A percentile compares a stretch with the other conserved stretches of the same genome.
Conservation (phyloP, 768 basidiomycete genomes). For the Leccinum broughii region DNA sequence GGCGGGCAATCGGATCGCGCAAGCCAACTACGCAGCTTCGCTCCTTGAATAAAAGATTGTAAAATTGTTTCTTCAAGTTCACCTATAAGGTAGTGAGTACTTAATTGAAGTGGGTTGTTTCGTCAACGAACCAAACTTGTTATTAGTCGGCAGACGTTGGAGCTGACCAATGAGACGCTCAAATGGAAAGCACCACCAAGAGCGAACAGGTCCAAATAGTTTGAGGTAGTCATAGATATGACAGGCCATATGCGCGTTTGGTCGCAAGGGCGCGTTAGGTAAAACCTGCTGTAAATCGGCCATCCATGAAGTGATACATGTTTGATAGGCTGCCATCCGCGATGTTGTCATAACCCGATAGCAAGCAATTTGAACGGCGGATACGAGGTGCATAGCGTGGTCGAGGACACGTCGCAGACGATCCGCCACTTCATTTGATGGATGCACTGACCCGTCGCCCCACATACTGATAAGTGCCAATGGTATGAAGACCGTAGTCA, state of each 20-base stretch:
- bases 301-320: slow-evolving; percentile 18
- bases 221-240: slow-evolving; percentile 36
- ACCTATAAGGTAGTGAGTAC: slow-evolving; percentile 11
- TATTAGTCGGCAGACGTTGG: slow-evolving; percentile 36
- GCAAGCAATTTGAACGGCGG: slow-evolving; percentile 24
- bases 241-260: slow-evolving; percentile 34
- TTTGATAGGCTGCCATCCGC: slow-evolving; percentile 12
- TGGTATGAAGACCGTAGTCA: neutral
- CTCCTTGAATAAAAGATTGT: slow-evolving; percentile 12
- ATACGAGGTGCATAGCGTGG: slow-evolving; percentile 33
- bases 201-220: slow-evolving; percentile 37
- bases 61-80: slow-evolving; percentile 12
- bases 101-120: neutral
- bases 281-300: slow-evolving; percentile 20
- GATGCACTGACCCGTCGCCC: neutral
- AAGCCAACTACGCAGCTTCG: slow-evolving; percentile 16
- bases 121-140: slow-evolving; percentile 24
- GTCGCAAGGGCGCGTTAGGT: slow-evolving; percentile 11
- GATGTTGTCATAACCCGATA: slow-evolving; percentile 10
- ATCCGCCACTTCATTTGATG: neutral
- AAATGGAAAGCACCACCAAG: slow-evolving; percentile 43
- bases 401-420: slow-evolving; percentile 15
- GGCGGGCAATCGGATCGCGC: slow-evolving; percentile 3
- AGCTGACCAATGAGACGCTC: slow-evolving; percentile 39
- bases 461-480: too few relatives aligned